phyloP scores from a whole-genome alignment of 2,329 filamentous ascomycete species.

The Diplodia sapinea region DNA sequence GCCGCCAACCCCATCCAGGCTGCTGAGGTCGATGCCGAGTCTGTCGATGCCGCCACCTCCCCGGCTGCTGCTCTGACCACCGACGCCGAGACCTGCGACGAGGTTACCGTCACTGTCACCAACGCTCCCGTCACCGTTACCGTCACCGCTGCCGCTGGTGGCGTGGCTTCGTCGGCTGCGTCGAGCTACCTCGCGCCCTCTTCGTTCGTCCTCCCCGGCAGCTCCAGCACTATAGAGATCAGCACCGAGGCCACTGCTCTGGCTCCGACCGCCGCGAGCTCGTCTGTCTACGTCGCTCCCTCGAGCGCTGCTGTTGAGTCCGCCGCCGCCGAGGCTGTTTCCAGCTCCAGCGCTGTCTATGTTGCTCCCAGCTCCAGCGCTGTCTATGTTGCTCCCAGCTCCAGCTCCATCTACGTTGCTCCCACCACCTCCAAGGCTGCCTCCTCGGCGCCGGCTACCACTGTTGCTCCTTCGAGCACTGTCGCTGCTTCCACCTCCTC shows the following conservation, averaged over 20 bases:
- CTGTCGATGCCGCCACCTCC: slow-evolving; percentile 9
- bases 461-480: slow-evolving; percentile 18
- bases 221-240: slow-evolving; percentile 26
- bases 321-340: neutral
- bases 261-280: slow-evolving; percentile 32
- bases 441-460: slow-evolving; percentile 12
- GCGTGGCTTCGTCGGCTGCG: slow-evolving; percentile 19
- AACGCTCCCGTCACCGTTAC: slow-evolving; percentile 42
- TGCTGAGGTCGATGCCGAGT: slow-evolving; percentile 38
- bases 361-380: neutral
- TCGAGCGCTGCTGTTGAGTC: slow-evolving; percentile 18
- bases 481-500: slow-evolving; percentile 35
- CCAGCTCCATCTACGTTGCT: neutral
- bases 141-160: slow-evolving; percentile 38
- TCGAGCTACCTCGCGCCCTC: slow-evolving; percentile 33
- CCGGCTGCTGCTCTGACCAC: slow-evolving; percentile 32
- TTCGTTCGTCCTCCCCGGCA: slow-evolving; percentile 29
- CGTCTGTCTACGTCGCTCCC: slow-evolving; percentile 33
- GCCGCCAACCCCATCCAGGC: slow-evolving; percentile 18
- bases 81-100: slow-evolving; percentile 47
- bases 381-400: neutral
- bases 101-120: slow-evolving; percentile 48
- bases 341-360: slow-evolving; percentile 3
- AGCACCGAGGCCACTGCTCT: slow-evolving; percentile 28
- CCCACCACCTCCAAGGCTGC: neutral